These are phyloP conservation scores for Grigorovia humatica DNA, from an alignment of 805 yeast species.

Conservation along the genomic window DNA sequence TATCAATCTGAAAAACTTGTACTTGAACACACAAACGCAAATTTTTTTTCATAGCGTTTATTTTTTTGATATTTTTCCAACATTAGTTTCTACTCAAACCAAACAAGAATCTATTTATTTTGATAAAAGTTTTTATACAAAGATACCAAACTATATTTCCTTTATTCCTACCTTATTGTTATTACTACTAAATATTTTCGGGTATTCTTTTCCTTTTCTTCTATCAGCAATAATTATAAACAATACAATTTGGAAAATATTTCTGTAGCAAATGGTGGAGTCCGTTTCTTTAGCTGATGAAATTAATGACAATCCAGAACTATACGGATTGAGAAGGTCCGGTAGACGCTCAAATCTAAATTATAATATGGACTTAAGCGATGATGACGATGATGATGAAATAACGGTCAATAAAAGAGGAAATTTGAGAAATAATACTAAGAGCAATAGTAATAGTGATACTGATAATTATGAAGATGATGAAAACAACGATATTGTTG, in stretches of 20 bases:
- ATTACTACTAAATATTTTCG: too few species aligned
- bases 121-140: too few species aligned
- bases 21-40: too few species aligned
- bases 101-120: too few species aligned
- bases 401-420: constrained; percentile 1
- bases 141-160: too few species aligned
- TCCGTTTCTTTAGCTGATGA: not conserved
- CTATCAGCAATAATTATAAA: not conserved
- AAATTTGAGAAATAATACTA: constrained; percentile 6
- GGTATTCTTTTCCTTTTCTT: too few species aligned
- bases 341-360: constrained; percentile 36
- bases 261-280: not conserved
- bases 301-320: constrained; percentile 48
- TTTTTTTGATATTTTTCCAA: too few species aligned
- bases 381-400: constrained; percentile 27
- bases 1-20: too few species aligned
- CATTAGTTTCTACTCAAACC: too few species aligned
- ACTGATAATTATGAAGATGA: constrained; percentile 22
- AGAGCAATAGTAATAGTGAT: constrained; percentile 17
- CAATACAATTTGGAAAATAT: not conserved
- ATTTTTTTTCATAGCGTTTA: too few species aligned
- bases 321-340: constrained; percentile 75
- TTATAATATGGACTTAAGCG: constrained; percentile 16
- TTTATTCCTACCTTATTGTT: too few species aligned
- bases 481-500: constrained; percentile 24